A percentile compares a stretch with the other conserved stretches of the same genome.
Evolutionary conservation across 306 rosid genomes (phyloP).

Genomic region (Dryas alaskensis): DNA sequence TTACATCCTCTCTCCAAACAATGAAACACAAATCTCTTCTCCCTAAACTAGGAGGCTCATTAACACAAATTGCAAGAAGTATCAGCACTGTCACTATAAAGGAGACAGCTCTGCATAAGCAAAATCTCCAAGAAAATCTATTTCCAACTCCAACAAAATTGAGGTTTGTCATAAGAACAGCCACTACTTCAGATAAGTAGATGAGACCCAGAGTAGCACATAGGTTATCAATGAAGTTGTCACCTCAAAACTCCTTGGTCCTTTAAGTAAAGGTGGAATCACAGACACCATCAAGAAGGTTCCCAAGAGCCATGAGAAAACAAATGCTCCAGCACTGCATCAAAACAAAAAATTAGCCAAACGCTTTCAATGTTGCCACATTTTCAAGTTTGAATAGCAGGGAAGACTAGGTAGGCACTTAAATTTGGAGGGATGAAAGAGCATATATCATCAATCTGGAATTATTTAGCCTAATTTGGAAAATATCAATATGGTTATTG

Average conservation of each 20-base stretch:
- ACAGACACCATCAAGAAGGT: constrained; percentile 97
- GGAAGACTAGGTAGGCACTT: background rate
- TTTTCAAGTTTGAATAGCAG: background rate
- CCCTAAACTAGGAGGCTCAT: constrained; percentile 23
- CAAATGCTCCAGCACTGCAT: constrained; percentile 83
- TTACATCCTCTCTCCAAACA: constrained; percentile 17
- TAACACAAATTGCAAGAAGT: constrained; percentile 3
- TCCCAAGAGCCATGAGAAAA: constrained; percentile 86
- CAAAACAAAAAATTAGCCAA: constrained; percentile 26
- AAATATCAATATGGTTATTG: background rate
- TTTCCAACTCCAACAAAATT: constrained; percentile 40
- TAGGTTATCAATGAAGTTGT: constrained; percentile 72
- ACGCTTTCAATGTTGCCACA: background rate
- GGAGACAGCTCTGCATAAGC: constrained; percentile 1
- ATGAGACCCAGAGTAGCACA: constrained; percentile 78
- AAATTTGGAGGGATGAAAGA: background rate
- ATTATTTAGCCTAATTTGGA: background rate
- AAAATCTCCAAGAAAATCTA: constrained; percentile 15
- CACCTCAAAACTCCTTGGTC: constrained; percentile 85
- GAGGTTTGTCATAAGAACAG: constrained; percentile 24
- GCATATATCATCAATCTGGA: background rate
- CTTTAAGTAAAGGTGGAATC: constrained; percentile 83
- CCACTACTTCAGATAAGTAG: constrained; percentile 71
- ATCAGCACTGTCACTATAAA: constrained; percentile 6
- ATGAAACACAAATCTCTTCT: constrained; percentile 5